phyloP scores from a whole-genome alignment of 2,329 filamentous ascomycete species.

The Phyllachora maydis region DNA sequence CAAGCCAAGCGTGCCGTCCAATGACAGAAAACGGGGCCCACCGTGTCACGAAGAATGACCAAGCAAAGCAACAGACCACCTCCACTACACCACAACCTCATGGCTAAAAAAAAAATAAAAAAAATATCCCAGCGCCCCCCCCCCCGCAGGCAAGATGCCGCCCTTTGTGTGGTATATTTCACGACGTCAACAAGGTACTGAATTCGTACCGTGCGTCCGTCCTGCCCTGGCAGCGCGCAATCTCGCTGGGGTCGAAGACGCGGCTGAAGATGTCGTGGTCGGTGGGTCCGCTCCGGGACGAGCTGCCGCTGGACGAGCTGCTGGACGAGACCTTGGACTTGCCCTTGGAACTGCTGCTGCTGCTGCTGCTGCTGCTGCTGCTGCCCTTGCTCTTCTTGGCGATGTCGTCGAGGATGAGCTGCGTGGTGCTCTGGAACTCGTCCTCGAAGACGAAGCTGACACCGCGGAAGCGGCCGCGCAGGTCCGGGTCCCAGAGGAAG shows the following conservation, averaged over 20 bases:
- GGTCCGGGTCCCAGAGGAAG: slow-evolving; percentile 38
- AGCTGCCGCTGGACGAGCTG: slow-evolving; percentile 6
- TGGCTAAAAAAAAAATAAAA: background rate
- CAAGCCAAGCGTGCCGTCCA: background rate
- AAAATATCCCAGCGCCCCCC: background rate
- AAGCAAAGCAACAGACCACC: background rate
- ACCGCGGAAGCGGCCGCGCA: slow-evolving; percentile 37
- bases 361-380: slow-evolving; percentile 7
- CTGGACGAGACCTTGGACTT: slow-evolving; percentile 10
- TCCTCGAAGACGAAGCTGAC: slow-evolving; percentile 47
- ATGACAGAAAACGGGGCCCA: background rate
- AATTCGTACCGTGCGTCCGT: slow-evolving; percentile 33
- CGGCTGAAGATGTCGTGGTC: slow-evolving; percentile 32
- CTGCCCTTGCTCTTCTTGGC: slow-evolving; percentile 23
- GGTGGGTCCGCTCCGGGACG: too few species aligned
- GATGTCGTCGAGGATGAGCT: slow-evolving; percentile 31
- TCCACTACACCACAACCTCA: background rate
- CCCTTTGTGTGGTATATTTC: too few species aligned
- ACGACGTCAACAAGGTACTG: slow-evolving; percentile 23
- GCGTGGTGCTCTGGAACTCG: slow-evolving; percentile 26
- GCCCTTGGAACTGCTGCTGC: slow-evolving; percentile 12
- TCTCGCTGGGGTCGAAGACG: slow-evolving; percentile 27
- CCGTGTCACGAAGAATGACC: background rate
- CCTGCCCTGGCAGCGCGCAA: slow-evolving; percentile 25
- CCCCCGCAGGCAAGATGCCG: background rate